phyloP scores from a whole-genome alignment of 2,329 filamentous ascomycete species.

The Xylariaceae sp. region DNA sequence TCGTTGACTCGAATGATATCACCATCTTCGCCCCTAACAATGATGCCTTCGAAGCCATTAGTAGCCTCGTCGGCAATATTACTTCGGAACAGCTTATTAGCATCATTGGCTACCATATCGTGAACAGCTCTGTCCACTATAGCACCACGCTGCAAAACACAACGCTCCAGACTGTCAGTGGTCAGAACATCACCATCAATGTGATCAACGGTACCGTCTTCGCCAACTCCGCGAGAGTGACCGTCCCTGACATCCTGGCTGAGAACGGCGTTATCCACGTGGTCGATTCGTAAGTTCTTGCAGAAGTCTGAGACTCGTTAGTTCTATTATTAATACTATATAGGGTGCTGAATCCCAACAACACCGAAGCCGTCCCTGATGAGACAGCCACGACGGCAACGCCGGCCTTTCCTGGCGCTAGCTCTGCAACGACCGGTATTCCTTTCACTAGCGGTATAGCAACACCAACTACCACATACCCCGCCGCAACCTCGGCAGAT shows the following conservation, averaged over 20 bases:
- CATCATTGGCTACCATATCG: constrained; percentile 67
- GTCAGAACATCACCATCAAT: constrained; percentile 50
- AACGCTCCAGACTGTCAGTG: constrained; percentile 44
- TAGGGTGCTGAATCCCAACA: constrained; percentile 60
- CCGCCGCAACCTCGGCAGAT: constrained; percentile 38
- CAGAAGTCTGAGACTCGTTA: neutral
- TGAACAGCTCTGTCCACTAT: constrained; percentile 59
- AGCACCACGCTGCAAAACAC: constrained; percentile 41
- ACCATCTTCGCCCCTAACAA: constrained; percentile 69
- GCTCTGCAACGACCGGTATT: constrained; percentile 46
- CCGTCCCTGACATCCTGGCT: constrained; percentile 51
- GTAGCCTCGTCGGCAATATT: constrained; percentile 52
- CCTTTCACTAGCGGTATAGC: constrained; percentile 61
- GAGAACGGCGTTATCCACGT: constrained; percentile 61
- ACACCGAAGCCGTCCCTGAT: constrained; percentile 47
- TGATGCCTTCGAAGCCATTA: constrained; percentile 60
- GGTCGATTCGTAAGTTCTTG: constrained; percentile 53
- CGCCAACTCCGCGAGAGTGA: constrained; percentile 54
- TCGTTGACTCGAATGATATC: constrained; percentile 49
- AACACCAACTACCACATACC: constrained; percentile 44
- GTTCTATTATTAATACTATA: constrained; percentile 1
- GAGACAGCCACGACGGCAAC: constrained; percentile 47
- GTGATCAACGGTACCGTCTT: constrained; percentile 46
- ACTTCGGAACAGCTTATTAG: constrained; percentile 49
- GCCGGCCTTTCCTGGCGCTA: constrained; percentile 58